Evolutionary conservation across 805 yeast species (phyloP), one percentile per base, ranked within the genome.

Genomic region (Candida pseudofarinosa): DNA sequence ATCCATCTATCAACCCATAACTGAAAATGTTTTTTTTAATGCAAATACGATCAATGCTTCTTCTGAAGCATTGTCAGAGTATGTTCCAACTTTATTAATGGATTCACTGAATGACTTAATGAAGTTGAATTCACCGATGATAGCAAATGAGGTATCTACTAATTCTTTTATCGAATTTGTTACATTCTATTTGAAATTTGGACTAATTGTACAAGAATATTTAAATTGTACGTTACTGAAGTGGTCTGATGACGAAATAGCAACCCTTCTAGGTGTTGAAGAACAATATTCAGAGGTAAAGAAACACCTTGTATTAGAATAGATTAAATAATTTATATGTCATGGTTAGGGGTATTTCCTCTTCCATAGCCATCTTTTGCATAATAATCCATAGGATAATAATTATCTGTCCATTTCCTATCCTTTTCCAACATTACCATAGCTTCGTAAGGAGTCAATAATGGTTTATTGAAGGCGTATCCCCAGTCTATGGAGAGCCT

Each of bases 401-500:
- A 81, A 1, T 70, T 70, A 33, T 76, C 76, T 37, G 63, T 68
- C 79, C 93, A 86, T 63, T 69, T 73, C 31, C 67, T 67, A 55
- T 89, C 97, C 37, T 81, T 74, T 5, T 79, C 84, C 51, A 93
- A 62, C 75, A 89, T 76, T 4, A 90, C 96, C 88, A 87, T 88
- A 0, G 97, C 88, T 59, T 93, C 99, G 59, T 93, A 93, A 0
- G 99, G 99, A 0, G 99, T 91, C 44, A 93, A 65, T 35, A 93
- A 67, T 0, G 99, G 99, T 56, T 85, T 86, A 45, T 81, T 81
- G 58, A 93, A 93, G 0, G 99, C 99, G 61, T 93, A 93, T 0
- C 99, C 99, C 99, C 99, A 93, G 62, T 93, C 99, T 34, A 93
- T 91, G 1, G 96, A 88, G 37, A 93, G 68, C 55, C 99, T 73